phyloP scores from a whole-genome alignment of 768 basidiomycete genomes.

The Lanmaoa rubissima region DNA sequence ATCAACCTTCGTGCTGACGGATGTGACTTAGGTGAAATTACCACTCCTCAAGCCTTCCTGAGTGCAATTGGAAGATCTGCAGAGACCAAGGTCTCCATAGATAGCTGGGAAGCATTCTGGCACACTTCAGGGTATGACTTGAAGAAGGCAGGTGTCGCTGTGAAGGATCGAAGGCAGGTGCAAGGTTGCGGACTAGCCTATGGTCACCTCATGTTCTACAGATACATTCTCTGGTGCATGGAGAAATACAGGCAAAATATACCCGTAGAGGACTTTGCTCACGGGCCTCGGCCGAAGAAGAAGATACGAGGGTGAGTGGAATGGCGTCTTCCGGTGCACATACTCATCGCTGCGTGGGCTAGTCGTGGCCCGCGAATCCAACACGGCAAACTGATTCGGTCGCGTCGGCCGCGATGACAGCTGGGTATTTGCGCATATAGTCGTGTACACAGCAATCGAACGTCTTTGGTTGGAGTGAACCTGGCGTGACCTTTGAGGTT shows the following conservation, averaged over 20 bases:
- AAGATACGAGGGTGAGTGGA: slow-evolving; percentile 71
- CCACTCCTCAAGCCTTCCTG: slow-evolving; percentile 62
- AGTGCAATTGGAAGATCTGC: slow-evolving; percentile 68
- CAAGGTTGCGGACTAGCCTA: not conserved
- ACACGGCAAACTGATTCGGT: slow-evolving; percentile 72
- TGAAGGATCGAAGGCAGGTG: slow-evolving; percentile 69
- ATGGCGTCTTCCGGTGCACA: not conserved
- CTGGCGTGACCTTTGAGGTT: slow-evolving; percentile 9
- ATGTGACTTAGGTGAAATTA: slow-evolving; percentile 43
- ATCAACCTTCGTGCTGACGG: slow-evolving; percentile 2
- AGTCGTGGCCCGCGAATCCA: slow-evolving; percentile 78
- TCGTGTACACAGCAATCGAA: slow-evolving; percentile 16
- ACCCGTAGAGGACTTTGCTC: slow-evolving; percentile 58
- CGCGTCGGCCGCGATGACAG: slow-evolving; percentile 43
- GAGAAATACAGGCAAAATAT: slow-evolving; percentile 67
- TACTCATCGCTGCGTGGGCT: not conserved
- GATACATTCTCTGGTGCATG: slow-evolving; percentile 85
- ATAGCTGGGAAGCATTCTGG: slow-evolving; percentile 78
- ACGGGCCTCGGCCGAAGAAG: slow-evolving; percentile 68
- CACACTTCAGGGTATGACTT: slow-evolving; percentile 52
- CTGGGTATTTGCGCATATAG: slow-evolving; percentile 1
- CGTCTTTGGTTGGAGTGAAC: slow-evolving; percentile 7
- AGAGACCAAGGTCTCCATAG: slow-evolving; percentile 61
- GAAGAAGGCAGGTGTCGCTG: slow-evolving; percentile 61
- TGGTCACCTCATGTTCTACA: slow-evolving; percentile 28